Base-by-base conservation (phyloP, 192 early-diverging fungal genomes). In the Allomyces javanicus region DNA sequence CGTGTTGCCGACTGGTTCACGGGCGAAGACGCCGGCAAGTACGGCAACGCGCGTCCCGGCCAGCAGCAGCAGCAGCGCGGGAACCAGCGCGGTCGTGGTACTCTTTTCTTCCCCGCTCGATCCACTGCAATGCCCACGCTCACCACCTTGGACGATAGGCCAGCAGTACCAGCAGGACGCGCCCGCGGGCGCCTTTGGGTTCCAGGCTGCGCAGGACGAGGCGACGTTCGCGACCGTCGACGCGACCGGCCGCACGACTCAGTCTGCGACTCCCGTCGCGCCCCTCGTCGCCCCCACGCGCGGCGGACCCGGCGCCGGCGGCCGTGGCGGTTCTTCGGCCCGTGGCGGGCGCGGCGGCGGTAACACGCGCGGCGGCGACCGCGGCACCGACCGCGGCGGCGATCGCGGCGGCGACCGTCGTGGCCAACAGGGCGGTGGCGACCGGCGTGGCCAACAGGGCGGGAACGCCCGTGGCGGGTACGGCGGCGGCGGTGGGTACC, bases 171-270 rank as follows among this genome's bases (percentile, higher is more conserved):
- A 26, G 4, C 26, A 26, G 4, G 94, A 91, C 74, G 88, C 85
- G 62, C 80, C 85, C 40, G 83, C 90, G 22, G 86, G 84, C 27
- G 83, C 87, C 17, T 99, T 99, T 72, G 82, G 82, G 62, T 97
- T 93, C 79, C 85, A 86, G 58, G 86, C 87, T 61, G 88, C 81
- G 40, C 87, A 91, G 69, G 95, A 98, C 71, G 96, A 97, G 75
- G 83, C 88, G 65, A 87, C 93, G 7, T 99, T 99, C 85, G 91
- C 91, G 23, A 86, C 96, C 66, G 94, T 94, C 33, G 89, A 91
- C 66, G 83, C 71, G 19, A 69, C 62, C n/a, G 67, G 69, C 23
- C 70, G 75, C 40, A 71, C 71, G 2, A 66, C 63, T 0, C 63
- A 71, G 45, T 70, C 72, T 14, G 77, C 80, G 19, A 69, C 66